phyloP scores from a whole-genome alignment of 2,329 filamentous ascomycete species.

The Aspergillus eucalypticola region DNA sequence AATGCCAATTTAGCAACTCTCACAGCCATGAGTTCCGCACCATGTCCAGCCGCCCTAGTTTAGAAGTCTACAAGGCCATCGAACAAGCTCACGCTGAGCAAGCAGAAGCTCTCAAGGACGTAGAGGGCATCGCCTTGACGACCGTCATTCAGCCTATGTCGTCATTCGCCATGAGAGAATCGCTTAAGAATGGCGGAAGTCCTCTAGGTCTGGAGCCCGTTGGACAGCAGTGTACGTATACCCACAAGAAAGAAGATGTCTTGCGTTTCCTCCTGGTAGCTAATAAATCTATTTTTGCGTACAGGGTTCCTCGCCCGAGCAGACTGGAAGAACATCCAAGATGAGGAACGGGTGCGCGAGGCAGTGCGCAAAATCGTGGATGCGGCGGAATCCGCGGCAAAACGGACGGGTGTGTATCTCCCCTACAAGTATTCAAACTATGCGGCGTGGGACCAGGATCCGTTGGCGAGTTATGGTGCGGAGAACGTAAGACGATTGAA shows the following conservation, averaged over 20 bases:
- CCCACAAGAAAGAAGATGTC: not conserved
- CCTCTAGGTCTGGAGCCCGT: conserved; percentile 10
- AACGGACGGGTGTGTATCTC: conserved; percentile 11
- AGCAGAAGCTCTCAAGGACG: not conserved
- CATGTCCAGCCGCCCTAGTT: conserved; percentile 13
- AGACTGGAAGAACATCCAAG: conserved; percentile 10
- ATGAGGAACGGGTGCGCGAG: conserved; percentile 9
- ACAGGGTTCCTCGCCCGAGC: conserved; percentile 15
- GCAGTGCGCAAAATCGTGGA: conserved; percentile 15
- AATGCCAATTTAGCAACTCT: not conserved
- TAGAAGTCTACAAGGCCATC: conserved; percentile 15
- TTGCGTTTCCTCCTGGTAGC: too few species aligned
- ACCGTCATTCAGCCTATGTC: conserved; percentile 17
- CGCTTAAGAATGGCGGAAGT: conserved; percentile 10
- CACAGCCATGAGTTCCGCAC: conserved; percentile 20
- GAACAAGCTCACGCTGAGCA: conserved; percentile 11
- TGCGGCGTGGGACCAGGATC: conserved; percentile 18
- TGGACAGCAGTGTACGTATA: conserved; percentile 16
- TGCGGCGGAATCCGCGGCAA: conserved; percentile 8
- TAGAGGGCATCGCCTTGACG: conserved; percentile 11
- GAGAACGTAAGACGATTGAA: not conserved
- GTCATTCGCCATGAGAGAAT: conserved; percentile 2
- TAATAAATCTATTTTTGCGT: not conserved
- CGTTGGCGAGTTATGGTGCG: conserved; percentile 11
- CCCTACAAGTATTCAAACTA: conserved; percentile 20